Evolutionary conservation across 73 alveolate genomes (phyloP).

Genomic region (Paramecium pentaurelia): DNA sequence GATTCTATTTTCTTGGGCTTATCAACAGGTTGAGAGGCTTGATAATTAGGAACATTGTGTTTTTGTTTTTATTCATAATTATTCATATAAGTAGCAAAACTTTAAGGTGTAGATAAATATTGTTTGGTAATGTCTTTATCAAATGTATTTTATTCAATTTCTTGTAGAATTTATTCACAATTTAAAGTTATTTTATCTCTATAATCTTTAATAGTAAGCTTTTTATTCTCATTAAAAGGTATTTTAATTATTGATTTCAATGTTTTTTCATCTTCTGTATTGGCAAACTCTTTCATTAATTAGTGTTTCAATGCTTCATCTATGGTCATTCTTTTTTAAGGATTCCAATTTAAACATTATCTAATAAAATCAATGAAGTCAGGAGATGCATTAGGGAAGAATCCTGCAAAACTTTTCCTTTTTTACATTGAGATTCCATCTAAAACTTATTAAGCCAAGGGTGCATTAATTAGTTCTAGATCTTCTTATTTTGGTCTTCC

Average conservation of each 20-base stretch:
- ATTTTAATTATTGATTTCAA: constrained; percentile 69
- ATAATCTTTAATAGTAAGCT: constrained; percentile 76
- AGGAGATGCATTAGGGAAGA: constrained; percentile 73
- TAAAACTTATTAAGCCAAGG: constrained; percentile 68
- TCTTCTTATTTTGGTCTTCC: constrained; percentile 82
- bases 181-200: constrained; percentile 74
- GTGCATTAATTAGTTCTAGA: constrained; percentile 70
- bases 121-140: not conserved
- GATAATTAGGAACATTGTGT: not conserved
- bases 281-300: constrained; percentile 75
- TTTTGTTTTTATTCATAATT: not conserved
- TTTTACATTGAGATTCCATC: constrained; percentile 64
- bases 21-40: not conserved
- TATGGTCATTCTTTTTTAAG: constrained; percentile 70
- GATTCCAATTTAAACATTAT: constrained; percentile 66
- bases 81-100: not conserved
- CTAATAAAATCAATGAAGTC: constrained; percentile 70
- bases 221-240: constrained; percentile 78
- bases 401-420: constrained; percentile 61
- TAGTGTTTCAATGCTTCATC: constrained; percentile 78
- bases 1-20: not conserved
- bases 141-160: not conserved
- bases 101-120: not conserved
- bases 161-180: constrained; percentile 13
- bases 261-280: constrained; percentile 77